Conservation (phyloP, 768 basidiomycete genomes). For the Xerocomellus chrysenteron region DNA sequence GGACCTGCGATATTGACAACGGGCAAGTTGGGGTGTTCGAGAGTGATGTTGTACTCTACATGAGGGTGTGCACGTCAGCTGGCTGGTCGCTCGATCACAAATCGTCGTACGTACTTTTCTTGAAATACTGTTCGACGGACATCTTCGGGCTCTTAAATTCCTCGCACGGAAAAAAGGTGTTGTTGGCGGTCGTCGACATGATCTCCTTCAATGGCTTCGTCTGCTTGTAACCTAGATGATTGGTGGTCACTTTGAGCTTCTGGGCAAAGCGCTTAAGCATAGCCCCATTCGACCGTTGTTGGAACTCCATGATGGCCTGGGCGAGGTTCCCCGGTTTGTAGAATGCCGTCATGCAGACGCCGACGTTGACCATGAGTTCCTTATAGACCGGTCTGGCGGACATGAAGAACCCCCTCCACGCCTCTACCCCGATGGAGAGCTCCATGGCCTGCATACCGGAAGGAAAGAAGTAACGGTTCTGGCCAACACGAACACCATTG, state of each 20-base stretch:
- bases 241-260: constrained; percentile 57
- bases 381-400: constrained; percentile 50
- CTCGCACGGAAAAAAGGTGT: constrained; percentile 53
- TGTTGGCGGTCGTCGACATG: constrained; percentile 39
- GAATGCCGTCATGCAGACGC: constrained; percentile 54
- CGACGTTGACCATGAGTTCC: constrained; percentile 53
- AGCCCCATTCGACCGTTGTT: constrained; percentile 37
- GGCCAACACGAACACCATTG: constrained; percentile 47
- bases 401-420: constrained; percentile 50
- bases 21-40: constrained; percentile 51
- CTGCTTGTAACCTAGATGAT: constrained; percentile 52
- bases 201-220: constrained; percentile 49
- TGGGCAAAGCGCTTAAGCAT: constrained; percentile 49
- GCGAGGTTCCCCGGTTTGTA: constrained; percentile 63
- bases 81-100: background rate
- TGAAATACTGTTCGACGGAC: constrained; percentile 65
- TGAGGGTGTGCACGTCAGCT: constrained; percentile 4
- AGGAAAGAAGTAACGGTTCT: constrained; percentile 53
- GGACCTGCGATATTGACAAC: constrained; percentile 53
- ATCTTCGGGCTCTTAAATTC: constrained; percentile 50
- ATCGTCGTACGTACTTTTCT: constrained; percentile 45
- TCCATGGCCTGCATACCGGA: constrained; percentile 21
- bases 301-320: constrained; percentile 53
- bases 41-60: constrained; percentile 56
- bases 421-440: constrained; percentile 42